phyloP scores from a whole-genome alignment of 2,329 filamentous ascomycete species.

The Dothistroma pini region DNA sequence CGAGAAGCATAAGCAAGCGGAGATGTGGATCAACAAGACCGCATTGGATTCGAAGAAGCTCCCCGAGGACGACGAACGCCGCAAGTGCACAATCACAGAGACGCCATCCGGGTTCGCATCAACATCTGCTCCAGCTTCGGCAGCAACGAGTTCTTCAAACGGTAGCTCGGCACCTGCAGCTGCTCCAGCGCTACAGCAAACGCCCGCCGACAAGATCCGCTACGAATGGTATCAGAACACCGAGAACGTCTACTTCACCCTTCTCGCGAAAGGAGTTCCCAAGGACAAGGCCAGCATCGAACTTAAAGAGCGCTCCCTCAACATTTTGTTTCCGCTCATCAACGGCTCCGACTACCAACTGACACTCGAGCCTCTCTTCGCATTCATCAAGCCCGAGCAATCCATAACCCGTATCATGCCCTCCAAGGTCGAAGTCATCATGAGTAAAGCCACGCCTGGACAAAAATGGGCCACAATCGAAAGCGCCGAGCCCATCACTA shows the following conservation, averaged over 20 bases:
- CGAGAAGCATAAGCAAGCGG: conserved; percentile 50
- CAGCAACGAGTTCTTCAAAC: not conserved
- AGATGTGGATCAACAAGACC: conserved; percentile 58
- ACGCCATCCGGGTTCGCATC: conserved; percentile 42
- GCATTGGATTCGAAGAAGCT: conserved; percentile 50
- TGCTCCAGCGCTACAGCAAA: conserved; percentile 31
- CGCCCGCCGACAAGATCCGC: conserved; percentile 57
- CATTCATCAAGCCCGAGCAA: conserved; percentile 56
- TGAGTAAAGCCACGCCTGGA: conserved; percentile 64
- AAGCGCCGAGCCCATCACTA: conserved; percentile 35
- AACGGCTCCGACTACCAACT: conserved; percentile 57
- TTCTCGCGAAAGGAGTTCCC: conserved; percentile 63
- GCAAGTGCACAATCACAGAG: conserved; percentile 48
- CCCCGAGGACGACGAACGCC: conserved; percentile 48
- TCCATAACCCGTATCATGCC: conserved; percentile 65
- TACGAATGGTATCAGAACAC: conserved; percentile 67
- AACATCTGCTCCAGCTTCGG: not conserved
- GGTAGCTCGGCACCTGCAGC: conserved; percentile 8
- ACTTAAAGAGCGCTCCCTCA: conserved; percentile 47
- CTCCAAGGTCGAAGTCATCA: conserved; percentile 74
- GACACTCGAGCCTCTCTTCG: conserved; percentile 64
- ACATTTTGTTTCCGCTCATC: conserved; percentile 56
- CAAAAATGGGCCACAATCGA: conserved; percentile 66
- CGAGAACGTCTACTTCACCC: conserved; percentile 58
- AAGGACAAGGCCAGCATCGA: conserved; percentile 55